Conservation (phyloP, 768 basidiomycete genomes). For the Dacryopinax primogenitus region DNA sequence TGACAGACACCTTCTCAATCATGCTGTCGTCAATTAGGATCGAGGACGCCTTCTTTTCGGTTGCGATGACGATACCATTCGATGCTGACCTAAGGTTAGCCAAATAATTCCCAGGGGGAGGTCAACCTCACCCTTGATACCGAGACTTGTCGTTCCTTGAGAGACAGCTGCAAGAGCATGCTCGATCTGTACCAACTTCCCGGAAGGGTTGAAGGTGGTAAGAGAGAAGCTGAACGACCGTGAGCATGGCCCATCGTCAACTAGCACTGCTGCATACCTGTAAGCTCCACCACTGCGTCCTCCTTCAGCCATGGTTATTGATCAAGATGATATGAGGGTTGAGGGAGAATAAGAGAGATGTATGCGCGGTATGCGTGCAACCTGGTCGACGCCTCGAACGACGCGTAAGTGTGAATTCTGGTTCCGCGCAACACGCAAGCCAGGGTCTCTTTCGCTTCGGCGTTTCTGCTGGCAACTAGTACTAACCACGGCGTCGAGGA, state of each 20-base stretch:
- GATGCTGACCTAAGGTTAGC: slow-evolving; percentile 46
- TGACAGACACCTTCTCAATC: slow-evolving; percentile 91
- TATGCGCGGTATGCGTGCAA: background rate
- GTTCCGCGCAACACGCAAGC: slow-evolving; percentile 9
- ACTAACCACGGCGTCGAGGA: no score
- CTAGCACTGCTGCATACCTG: slow-evolving; percentile 33
- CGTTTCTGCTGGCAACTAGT: no score
- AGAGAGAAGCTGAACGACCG: slow-evolving; percentile 69
- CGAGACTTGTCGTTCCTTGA: slow-evolving; percentile 90
- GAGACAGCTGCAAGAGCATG: slow-evolving; percentile 95
- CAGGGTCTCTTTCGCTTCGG: no score
- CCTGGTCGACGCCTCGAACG: background rate
- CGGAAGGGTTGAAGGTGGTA: slow-evolving; percentile 97
- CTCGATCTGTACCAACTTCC: slow-evolving; percentile 98
- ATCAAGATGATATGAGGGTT: background rate
- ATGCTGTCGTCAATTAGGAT: slow-evolving; percentile 96
- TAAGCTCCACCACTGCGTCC: slow-evolving; percentile 49
- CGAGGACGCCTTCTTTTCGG: slow-evolving; percentile 98
- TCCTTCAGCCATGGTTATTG: slow-evolving; percentile 6
- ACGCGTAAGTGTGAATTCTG: slow-evolving; percentile 5
- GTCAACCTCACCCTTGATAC: slow-evolving; percentile 73
- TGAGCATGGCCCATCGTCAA: background rate
- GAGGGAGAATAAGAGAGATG: background rate
- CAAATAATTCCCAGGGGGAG: background rate
- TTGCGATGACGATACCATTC: slow-evolving; percentile 98